These are phyloP conservation scores for Penicillium lividum DNA, from an alignment of 495 filamentous ascomycete species.

Conservation along the genomic window DNA sequence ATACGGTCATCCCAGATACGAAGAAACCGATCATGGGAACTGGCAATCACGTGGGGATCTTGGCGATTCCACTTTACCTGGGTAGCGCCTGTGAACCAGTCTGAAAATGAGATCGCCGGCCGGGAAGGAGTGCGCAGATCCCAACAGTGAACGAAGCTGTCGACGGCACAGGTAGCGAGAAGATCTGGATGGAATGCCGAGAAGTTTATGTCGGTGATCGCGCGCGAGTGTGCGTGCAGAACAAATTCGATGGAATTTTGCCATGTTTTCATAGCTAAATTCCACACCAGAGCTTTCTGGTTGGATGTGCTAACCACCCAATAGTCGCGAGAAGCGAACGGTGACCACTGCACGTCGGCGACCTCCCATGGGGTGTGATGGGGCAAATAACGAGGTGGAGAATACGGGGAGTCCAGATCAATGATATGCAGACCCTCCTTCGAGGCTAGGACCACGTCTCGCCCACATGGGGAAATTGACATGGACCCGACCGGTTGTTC, in stretches of 20 bases:
- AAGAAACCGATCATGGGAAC: conserved; percentile 82
- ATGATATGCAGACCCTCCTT: conserved; percentile 85
- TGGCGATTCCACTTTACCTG: conserved; percentile 96
- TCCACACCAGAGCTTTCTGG: conserved; percentile 95
- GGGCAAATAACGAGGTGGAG: conserved; percentile 80
- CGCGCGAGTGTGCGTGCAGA: conserved; percentile 84
- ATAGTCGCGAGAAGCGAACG: conserved; percentile 82
- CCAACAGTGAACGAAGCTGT: conserved; percentile 94
- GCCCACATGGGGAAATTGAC: conserved; percentile 89
- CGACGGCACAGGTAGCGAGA: conserved; percentile 87
- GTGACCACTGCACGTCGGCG: conserved; percentile 98
- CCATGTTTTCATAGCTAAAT: conserved; percentile 72
- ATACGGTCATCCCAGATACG: conserved; percentile 90
- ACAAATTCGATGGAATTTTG: conserved; percentile 83
- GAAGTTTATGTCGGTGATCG: conserved; percentile 97
- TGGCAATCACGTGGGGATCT: conserved; percentile 80
- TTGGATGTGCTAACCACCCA: conserved; percentile 96
- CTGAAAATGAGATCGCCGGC: conserved; percentile 79
- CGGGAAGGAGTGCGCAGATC: conserved; percentile 77
- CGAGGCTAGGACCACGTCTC: conserved; percentile 91
- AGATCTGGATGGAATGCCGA: conserved; percentile 88
- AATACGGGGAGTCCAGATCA: conserved; percentile 89
- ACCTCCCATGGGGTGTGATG: conserved; percentile 93
- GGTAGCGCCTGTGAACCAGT: conserved; percentile 93
- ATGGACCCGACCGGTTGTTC: conserved; percentile 73